phyloP scores from a whole-genome alignment of 768 basidiomycete genomes.

The Tulasnella sp. region DNA sequence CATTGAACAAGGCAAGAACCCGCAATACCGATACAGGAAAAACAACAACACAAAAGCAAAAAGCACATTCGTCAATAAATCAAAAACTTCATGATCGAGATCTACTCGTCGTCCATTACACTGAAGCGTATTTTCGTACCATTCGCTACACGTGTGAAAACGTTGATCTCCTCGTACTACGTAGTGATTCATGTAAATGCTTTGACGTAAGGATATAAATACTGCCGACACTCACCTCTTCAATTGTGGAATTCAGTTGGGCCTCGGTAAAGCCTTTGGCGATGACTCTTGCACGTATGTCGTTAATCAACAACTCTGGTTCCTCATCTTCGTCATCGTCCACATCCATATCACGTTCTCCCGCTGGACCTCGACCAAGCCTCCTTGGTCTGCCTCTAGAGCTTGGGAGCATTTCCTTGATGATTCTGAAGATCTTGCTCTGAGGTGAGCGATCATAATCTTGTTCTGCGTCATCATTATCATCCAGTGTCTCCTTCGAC shows the following conservation, averaged over 20 bases:
- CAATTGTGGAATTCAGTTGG: slow-evolving; percentile 75
- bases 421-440: slow-evolving; percentile 79
- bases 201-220: slow-evolving; percentile 13
- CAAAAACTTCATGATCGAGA: too few relatives aligned
- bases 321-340: slow-evolving; percentile 49
- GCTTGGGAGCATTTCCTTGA: slow-evolving; percentile 64
- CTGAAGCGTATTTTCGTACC: slow-evolving; percentile 66
- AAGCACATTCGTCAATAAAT: too few relatives aligned
- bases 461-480: slow-evolving; percentile 43
- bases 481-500: slow-evolving; percentile 82
- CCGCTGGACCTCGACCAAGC: slow-evolving; percentile 54
- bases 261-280: slow-evolving; percentile 83
- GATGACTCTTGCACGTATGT: slow-evolving; percentile 74
- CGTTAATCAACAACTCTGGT: slow-evolving; percentile 67
- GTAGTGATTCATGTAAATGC: slow-evolving; percentile 9
- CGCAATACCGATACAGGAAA: too few relatives aligned
- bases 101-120: slow-evolving; percentile 14
- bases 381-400: slow-evolving; percentile 21
- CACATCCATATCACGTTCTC: slow-evolving; percentile 57
- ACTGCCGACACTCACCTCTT: slow-evolving; percentile 41
- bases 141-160: slow-evolving; percentile 73
- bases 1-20: too few relatives aligned
- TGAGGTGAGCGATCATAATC: slow-evolving; percentile 65
- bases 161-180: slow-evolving; percentile 78
- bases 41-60: too few relatives aligned